Percentiles rank a stretch among this genome's conserved stretches.
These are phyloP conservation scores for Fusarium paranaense DNA, from an alignment of 2,329 filamentous ascomycete genomes.

Conservation along the genomic window DNA sequence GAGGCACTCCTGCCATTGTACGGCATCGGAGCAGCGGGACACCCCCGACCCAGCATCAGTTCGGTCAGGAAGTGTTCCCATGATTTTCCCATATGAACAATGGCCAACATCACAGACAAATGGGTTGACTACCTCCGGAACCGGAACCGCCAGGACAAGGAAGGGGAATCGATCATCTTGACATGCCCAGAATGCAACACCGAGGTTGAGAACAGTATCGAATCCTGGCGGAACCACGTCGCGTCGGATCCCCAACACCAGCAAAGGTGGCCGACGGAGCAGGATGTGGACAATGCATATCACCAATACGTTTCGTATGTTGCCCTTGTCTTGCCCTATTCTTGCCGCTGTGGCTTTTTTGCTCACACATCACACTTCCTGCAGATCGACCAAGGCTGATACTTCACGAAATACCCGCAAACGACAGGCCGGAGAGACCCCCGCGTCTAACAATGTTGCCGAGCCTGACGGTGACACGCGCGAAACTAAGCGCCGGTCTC, in stretches of 20 bases:
- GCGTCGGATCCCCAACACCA: constrained; percentile 30
- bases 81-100: constrained; percentile 17
- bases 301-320: constrained; percentile 33
- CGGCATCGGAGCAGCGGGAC: not conserved
- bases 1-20: not conserved
- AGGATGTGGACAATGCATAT: constrained; percentile 43
- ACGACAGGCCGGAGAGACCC: constrained; percentile 4
- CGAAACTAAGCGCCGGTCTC: constrained; percentile 43
- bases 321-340: not conserved
- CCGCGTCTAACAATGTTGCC: not conserved
- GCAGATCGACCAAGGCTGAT: not conserved
- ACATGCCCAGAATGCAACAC: constrained; percentile 34
- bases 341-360: not conserved
- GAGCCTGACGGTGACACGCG: constrained; percentile 20
- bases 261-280: constrained; percentile 34
- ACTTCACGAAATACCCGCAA: constrained; percentile 11
- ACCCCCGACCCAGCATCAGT: not conserved
- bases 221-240: constrained; percentile 45
- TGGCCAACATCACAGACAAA: constrained; percentile 28
- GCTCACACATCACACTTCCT: not conserved
- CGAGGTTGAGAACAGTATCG: constrained; percentile 40
- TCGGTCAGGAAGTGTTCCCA: not conserved
- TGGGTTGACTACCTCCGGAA: constrained; percentile 36
- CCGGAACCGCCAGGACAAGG: constrained; percentile 25
- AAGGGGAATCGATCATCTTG: not conserved